Conservation (phyloP, 495 filamentous ascomycete species). For the Penicillium coprophilum region DNA sequence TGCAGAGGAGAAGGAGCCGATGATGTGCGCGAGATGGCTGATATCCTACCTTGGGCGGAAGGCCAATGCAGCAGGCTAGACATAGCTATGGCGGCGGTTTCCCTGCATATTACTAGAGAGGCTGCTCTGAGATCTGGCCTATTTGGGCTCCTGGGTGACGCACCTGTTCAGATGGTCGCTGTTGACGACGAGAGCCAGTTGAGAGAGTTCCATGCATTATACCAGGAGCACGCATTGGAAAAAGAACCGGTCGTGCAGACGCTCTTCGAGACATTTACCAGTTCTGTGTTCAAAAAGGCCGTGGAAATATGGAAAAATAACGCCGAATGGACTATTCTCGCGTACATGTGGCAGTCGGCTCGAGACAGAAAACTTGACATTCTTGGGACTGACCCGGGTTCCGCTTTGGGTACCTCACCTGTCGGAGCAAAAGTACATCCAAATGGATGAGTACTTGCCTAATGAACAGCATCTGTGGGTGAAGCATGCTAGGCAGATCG, state of each 20-base stretch:
- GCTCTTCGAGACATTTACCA: conserved; percentile 1
- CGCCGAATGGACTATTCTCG: conserved; percentile 4
- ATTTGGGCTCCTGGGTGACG: background rate
- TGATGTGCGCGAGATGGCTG: background rate
- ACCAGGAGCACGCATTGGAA: conserved; percentile 3
- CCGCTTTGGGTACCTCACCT: conserved; percentile 2
- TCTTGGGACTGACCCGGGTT: conserved; percentile 3
- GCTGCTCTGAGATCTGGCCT: background rate
- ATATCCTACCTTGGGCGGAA: background rate
- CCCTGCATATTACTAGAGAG: conserved; percentile 2
- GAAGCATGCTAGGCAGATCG: background rate
- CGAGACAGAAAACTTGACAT: conserved; percentile 2
- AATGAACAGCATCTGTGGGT: background rate
- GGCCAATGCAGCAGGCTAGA: background rate
- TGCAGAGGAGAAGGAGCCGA: background rate
- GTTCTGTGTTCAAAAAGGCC: background rate
- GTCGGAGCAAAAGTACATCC: background rate
- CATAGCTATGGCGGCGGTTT: background rate
- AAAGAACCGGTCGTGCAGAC: background rate
- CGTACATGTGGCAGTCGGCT: conserved; percentile 5
- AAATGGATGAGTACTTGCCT: background rate
- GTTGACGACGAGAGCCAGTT: conserved; percentile 2
- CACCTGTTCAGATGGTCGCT: conserved; percentile 6
- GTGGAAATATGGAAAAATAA: background rate
- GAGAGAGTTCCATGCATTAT: background rate